phyloP scores from a whole-genome alignment of 1,139 yeast species.

The Hemisphaericaspora xylofermentans region DNA sequence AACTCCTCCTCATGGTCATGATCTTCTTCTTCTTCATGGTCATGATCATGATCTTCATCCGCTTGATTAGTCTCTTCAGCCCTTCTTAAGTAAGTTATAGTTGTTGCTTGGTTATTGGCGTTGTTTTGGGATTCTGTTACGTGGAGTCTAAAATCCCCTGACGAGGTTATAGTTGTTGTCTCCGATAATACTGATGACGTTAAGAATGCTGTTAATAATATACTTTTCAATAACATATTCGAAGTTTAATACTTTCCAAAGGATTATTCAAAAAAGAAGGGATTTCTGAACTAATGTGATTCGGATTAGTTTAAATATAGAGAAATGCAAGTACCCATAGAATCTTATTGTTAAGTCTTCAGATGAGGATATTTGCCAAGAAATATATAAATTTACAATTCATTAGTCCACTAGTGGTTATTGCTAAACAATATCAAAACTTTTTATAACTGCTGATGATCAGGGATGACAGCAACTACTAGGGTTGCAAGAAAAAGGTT shows the following conservation, averaged over 20 bases:
- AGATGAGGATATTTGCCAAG: no score
- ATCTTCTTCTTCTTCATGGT: slow-evolving; percentile 1
- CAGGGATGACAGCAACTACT: no score
- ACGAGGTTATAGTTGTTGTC: not conserved
- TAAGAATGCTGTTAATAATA: not conserved
- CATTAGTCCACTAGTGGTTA: no score
- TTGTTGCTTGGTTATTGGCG: not conserved
- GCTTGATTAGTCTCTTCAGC: not conserved
- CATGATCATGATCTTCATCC: slow-evolving; percentile 1
- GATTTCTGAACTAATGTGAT: no score
- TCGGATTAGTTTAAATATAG: not conserved
- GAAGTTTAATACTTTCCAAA: not conserved
- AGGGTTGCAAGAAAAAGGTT: not conserved
- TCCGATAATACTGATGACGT: not conserved
- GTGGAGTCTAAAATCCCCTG: not conserved
- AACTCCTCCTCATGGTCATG: slow-evolving; percentile 9
- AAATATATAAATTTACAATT: no score
- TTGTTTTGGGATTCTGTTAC: not conserved
- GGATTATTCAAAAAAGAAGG: not conserved
- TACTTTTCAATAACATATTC: not conserved
- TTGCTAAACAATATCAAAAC: no score
- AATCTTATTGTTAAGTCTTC: no score
- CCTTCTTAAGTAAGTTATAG: not conserved
- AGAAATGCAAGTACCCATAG: no score
- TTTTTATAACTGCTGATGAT: no score